Evolutionary conservation across 306 rosid species (phyloP).

Genomic region (Lablab purpureus): DNA sequence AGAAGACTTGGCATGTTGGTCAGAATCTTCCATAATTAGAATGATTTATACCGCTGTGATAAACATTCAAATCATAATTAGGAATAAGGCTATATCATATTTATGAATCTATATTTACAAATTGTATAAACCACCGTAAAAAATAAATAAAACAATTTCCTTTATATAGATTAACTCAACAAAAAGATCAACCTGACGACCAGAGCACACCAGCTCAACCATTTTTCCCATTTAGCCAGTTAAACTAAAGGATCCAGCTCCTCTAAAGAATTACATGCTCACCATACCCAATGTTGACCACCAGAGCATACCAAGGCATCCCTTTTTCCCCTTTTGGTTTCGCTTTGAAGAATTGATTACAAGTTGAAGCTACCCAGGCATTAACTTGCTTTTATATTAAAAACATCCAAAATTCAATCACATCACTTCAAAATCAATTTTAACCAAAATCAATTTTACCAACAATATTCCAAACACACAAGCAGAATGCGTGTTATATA

Average conservation of each 20-base stretch:
- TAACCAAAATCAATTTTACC: too few relatives aligned
- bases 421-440: too few relatives aligned
- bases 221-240: background rate
- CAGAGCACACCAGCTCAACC: background rate
- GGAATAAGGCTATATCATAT: background rate
- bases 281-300: background rate
- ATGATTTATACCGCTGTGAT: conserved; percentile 6
- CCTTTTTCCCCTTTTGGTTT: too few relatives aligned
- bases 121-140: background rate
- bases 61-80: background rate
- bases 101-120: background rate
- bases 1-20: conserved; percentile 35
- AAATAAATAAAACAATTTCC: background rate
- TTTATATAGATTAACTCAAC: background rate
- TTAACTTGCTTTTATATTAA: too few relatives aligned
- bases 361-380: too few relatives aligned
- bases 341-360: too few relatives aligned
- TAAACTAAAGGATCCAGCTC: background rate
- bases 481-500: too few relatives aligned
- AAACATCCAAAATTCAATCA: too few relatives aligned
- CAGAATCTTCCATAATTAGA: conserved; percentile 47
- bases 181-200: background rate
- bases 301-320: too few relatives aligned
- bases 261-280: background rate
- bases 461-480: too few relatives aligned